These are phyloP conservation scores for Monocercomonoides exilis DNA, from an alignment of 78 protist genomes.

Conservation along the genomic window DNA sequence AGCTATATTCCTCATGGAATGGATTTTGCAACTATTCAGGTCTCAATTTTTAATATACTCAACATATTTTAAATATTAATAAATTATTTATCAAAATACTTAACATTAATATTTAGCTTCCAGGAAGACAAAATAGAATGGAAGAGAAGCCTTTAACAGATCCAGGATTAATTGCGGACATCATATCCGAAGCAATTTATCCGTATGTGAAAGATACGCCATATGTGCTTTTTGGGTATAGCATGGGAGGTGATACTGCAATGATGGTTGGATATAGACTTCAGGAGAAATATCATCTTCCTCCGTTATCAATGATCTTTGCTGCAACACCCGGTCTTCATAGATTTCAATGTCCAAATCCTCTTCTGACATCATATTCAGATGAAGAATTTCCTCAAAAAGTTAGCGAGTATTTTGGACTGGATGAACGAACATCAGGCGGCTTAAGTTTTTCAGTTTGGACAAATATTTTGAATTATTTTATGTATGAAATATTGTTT, in stretches of 20 bases:
- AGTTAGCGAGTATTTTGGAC: background rate
- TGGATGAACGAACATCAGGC: background rate
- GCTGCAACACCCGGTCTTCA: background rate
- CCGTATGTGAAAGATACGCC: background rate
- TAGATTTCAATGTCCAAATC: background rate
- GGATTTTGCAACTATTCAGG: background rate
- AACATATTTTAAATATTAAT: background rate
- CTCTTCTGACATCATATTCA: background rate
- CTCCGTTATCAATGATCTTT: background rate
- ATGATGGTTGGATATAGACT: background rate
- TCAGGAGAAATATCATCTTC: background rate
- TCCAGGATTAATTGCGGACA: background rate
- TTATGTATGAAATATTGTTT: background rate
- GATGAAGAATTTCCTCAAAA: background rate
- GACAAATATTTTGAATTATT: no score
- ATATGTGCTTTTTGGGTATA: background rate
- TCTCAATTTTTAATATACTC: background rate
- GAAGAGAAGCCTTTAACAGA: background rate
- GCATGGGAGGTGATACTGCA: background rate
- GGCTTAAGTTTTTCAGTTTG: background rate
- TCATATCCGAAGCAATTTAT: background rate
- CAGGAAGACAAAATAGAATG: background rate
- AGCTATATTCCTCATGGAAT: background rate
- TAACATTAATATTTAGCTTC: background rate
- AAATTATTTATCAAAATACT: background rate